Base-by-base conservation (phyloP, 805 yeast species). In the Nakazawaea populi region DNA sequence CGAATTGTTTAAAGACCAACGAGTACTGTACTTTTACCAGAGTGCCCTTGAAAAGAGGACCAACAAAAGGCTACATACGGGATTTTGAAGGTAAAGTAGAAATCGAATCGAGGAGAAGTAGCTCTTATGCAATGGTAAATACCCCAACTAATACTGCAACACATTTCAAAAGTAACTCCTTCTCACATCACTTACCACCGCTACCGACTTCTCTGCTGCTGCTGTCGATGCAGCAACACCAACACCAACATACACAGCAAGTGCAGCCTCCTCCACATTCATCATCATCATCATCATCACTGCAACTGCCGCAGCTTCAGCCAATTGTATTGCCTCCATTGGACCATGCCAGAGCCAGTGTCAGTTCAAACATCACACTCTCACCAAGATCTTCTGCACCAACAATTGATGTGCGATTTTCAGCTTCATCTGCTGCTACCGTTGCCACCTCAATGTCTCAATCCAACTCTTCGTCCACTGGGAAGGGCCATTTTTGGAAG, bases 31-130 rank as follows among this genome's bases (percentile, higher is more conserved):
- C 85, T 1, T 87, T 85, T 61, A 82, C 83, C 27, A 70, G 92
- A 46, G 74, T 83, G 1, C 95, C 91, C 0, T 63, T 87, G 62
- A 87, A 87, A 58, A 68, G 95, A 57, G 95, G 95, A 0, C 95
- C 95, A 0, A 75, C 85, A 0, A 87, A 85, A 59, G 92, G 92
- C 1, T 83, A 79, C 56, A 70, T 73, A n/a, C 66, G 75, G 46
- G 77, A 71, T 49, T 58, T 65, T 43, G 74, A 68, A 49, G 74
- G 71, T 34, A 65, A 67, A 55, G 54, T 65, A 35, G 74, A 68
- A 50, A 53, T 50, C 47, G 34, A 52, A 18, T 36, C 49, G 27
- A 48, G 52, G 36, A 27, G 49, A 4, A 34, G 40, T 31, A 14
- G 30, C 30, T 11, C 47, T 38, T 10, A 30, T 28, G 29, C 44